These are phyloP conservation scores for Friedmanniomyces simplex DNA, from an alignment of 495 filamentous ascomycete genomes.

Conservation along the genomic window DNA sequence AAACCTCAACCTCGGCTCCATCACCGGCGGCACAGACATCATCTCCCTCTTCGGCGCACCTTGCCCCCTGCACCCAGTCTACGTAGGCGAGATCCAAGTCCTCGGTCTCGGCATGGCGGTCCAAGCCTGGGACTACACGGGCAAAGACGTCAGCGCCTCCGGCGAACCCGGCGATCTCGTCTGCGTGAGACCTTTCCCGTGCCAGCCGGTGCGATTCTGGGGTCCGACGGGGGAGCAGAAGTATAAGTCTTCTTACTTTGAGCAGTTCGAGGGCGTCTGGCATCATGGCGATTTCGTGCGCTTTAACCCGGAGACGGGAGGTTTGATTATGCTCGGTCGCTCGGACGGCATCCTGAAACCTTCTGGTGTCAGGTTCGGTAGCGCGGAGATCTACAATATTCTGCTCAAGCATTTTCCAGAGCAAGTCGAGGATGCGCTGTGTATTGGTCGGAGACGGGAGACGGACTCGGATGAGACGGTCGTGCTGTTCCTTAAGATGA, in stretches of 20 bases:
- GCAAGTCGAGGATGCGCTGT: conserved; percentile 72
- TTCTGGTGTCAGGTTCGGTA: conserved; percentile 66
- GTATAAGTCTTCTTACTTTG: conserved; percentile 80
- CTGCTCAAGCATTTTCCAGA: conserved; percentile 66
- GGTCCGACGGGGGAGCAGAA: conserved; percentile 56
- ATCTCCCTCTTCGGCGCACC: conserved; percentile 86
- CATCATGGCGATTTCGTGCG: conserved; percentile 92
- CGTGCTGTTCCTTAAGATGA: conserved; percentile 73
- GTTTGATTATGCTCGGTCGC: conserved; percentile 72
- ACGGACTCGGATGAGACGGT: conserved; percentile 74
- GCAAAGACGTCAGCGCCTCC: conserved; percentile 41
- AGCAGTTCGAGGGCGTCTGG: conserved; percentile 69
- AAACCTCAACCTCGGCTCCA: conserved; percentile 66
- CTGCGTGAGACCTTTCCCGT: conserved; percentile 77
- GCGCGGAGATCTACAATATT: conserved; percentile 87
- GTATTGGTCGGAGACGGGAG: conserved; percentile 65
- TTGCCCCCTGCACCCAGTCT: conserved; percentile 75
- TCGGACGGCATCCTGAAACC: conserved; percentile 73
- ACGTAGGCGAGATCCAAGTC: conserved; percentile 82
- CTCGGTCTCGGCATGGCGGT: conserved; percentile 87
- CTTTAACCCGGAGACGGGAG: conserved; percentile 61
- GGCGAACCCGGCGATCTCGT: conserved; percentile 83
- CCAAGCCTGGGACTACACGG: conserved; percentile 56
- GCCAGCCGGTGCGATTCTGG: conserved; percentile 84
- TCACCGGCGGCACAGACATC: conserved; percentile 88